Base-by-base conservation (phyloP, 2,329 filamentous ascomycete genomes). In the Xylaria arbuscula region DNA sequence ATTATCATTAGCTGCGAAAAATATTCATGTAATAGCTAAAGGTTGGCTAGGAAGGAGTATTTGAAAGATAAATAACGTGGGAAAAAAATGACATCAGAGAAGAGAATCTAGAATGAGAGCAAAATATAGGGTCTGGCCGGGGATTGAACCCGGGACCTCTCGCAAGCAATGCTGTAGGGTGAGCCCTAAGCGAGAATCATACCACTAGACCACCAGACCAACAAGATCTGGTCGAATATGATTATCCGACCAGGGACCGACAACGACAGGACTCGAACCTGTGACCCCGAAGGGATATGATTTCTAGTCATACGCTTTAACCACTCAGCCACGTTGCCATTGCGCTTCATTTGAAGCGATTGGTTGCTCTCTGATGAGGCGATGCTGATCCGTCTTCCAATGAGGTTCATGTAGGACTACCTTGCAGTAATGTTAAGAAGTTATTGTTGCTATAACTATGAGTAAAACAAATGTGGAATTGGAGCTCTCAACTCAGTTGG, bases 121-220 rank as follows among this genome's bases (percentile, higher is more conserved):
- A n/a, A n/a, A n/a, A n/a, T n/a, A n/a, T n/a, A 59, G 76, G 76
- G 76, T 74, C 74, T 77, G 74, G 70, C 79, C 79, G 79, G 79
- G 79, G 78, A 80, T 81, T 77, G 79, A 81, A 81, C 79, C 79
- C 78, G 79, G 79, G 79, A 80, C 79, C 79, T 80, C 79, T 80
- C 78, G 79, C 79, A 81, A 64, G 62, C 64, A 58, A 32, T 57
- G 56, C 68, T 66, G 17, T 70, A 76, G 72, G 72, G 73, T 76
- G 64, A 60, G 78, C 87, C 87, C 88, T 89, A 89, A 89, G 88
- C 87, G 87, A 88, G 87, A 89, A 90, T 89, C 87, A 89, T 89
- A 89, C 87, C 87, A 86, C 87, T 88, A 88, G 86, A 88, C 86
- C 85, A 88, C 79, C 81, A 82, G 81, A 82, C 81, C 82, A 50